Evolutionary conservation across 768 basidiomycete species (phyloP), one percentile per base, ranked within the genome.

Genomic region (Boletellus emodensis): DNA sequence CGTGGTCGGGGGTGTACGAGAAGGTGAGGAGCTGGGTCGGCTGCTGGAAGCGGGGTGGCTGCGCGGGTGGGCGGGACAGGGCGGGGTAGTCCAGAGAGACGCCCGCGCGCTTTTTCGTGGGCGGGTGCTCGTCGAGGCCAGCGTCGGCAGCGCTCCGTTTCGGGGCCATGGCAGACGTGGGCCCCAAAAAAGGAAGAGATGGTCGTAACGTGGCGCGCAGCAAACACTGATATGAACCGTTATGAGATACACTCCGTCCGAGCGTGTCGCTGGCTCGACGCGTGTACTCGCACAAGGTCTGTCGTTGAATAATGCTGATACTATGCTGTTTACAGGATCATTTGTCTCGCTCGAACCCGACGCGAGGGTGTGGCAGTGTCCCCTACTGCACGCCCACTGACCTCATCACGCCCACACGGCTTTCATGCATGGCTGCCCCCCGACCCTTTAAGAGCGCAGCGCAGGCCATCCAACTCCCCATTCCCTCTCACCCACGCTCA

Each of bases 21-120:
- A 90, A 91, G 0, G 87, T 80, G 20, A 83, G 71, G 8, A 91
- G 65, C 24, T 78, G 82, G 3, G 73, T 77, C 3, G 89, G 89
- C 52, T 84, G 81, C 60, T 90, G 89, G 54, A 90, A 86, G 1
- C 80, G 75, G 0, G 69, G 61, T 17, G 61, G 52, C 47, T 53
- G 59, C n/a, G 48, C 14, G 3, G 66, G 56, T 34, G 52, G 11
- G 35, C 44, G 53, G 11, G 61, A 58, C n/a, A 60, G 64, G 32
- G 28, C 49, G 6, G 66, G 64, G 42, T 69, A 68, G 14, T 51
- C 37, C 18, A 68, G 47, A 6, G 54, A 39, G 17, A 38, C 20
- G 6, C 32, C 20, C 15, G 33, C 45, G 32, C 52, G 52, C 41
- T 53, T 52, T 7, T 36, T 46, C 5, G 40, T 9, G n/a, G 56